Evolutionary conservation across 495 filamentous ascomycete species (phyloP), one percentile per base, ranked within the genome.

Genomic region (Daldinia bambusicola): DNA sequence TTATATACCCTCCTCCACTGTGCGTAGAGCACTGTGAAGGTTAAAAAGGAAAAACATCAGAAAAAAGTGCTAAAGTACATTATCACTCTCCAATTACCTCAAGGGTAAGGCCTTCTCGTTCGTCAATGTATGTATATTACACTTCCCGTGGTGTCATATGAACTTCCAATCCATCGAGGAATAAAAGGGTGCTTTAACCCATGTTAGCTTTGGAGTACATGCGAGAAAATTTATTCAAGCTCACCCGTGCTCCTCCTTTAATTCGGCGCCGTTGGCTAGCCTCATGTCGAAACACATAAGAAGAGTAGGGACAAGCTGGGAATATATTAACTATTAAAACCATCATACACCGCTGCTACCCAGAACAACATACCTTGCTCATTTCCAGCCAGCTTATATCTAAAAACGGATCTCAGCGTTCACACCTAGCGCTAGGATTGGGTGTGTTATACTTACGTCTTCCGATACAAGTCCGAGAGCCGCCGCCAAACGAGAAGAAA

Each of bases 351-450:
- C 9, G 3, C 10, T 48, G 2, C 10, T 18, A 22, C 18, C 4
- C 3, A 26, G 26, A 3, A 26, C 3, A 26, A 12, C 18, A 48
- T 48, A 48, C 43, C 43, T 48, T 48, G 43, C 43, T 22, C 0
- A 48, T 48, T 48, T 48, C 43, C 9, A 48, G 43, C 43, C 43
- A 48, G 43, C 43, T 48, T 0, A 48, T 48, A 22, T 48, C 43
- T 48, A 22, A 48, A 48, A 45, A 22, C 6, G 6, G 9, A 22
- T 48, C 20, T 48, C 3, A 22, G 18, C 20, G 5, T 48, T 48
- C 43, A 22, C 20, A 12, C 7, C 16, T 1, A 22, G 10, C 18
- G 6, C 9, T 20, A 22, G 18, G 22, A 48, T 48, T 22, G 16
- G 43, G 43, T 6, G 18, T 48, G 22, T 20, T 48, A 22, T 20